Conservation (phyloP, 2,329 filamentous ascomycete species). For the Trematosphaeria pertusa region DNA sequence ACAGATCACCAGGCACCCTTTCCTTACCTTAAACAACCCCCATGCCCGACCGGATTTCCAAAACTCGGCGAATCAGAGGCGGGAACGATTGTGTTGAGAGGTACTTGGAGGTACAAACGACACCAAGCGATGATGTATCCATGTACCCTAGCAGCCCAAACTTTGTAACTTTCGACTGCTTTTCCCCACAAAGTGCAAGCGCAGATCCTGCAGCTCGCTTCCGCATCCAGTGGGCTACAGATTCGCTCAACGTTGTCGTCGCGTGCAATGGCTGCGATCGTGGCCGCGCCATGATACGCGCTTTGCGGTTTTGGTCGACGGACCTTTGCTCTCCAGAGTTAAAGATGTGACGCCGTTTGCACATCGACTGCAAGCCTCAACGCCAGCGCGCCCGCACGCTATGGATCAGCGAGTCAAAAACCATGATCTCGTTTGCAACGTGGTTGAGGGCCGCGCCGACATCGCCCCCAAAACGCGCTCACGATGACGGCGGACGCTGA, state of each 20-base stretch:
- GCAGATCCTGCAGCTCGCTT: conserved; percentile 37
- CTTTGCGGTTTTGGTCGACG: conserved; percentile 22
- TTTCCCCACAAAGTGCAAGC: conserved; percentile 40
- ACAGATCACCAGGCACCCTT: conserved; percentile 24
- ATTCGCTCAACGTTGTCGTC: conserved; percentile 22
- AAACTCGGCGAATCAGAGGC: conserved; percentile 27
- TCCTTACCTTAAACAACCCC: conserved; percentile 20
- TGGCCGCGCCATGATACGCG: conserved; percentile 25
- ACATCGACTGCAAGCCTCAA: conserved; percentile 30
- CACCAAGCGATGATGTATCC: conserved; percentile 23
- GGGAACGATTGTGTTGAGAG: conserved; percentile 18
- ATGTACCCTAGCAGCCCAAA: conserved; percentile 25
- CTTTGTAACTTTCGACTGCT: conserved; percentile 20
- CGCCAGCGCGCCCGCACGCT: conserved; percentile 22
- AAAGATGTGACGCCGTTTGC: conserved; percentile 18
- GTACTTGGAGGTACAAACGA: conserved; percentile 38
- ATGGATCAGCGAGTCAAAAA: conserved; percentile 17
- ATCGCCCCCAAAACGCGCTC: conserved; percentile 19
- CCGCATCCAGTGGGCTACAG: conserved; percentile 23
- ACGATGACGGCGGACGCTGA: conserved; percentile 8
- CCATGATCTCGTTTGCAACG: conserved; percentile 2
- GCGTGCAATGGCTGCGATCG: conserved; percentile 27
- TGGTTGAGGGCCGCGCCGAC: conserved; percentile 13
- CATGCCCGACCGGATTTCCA: conserved; percentile 20
- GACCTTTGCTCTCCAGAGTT: conserved; percentile 18